Evolutionary conservation across 2,329 filamentous ascomycete genomes (phyloP).

Genomic region (Apiospora malaysiana): DNA sequence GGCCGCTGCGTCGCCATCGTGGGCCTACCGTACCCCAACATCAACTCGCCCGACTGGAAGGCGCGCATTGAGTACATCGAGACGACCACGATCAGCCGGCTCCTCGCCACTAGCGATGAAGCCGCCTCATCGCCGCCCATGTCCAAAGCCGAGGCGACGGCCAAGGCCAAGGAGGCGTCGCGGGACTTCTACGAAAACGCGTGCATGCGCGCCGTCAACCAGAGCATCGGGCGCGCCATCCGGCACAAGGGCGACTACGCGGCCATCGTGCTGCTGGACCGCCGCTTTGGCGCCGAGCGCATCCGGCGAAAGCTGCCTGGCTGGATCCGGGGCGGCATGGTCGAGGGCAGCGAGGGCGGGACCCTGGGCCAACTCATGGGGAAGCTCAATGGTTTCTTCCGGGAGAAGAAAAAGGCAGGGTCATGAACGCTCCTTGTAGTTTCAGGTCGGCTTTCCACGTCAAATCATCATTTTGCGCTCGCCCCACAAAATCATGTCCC

Average conservation of each 20-base stretch:
- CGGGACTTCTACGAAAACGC: constrained; percentile 91
- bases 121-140: constrained; percentile 21
- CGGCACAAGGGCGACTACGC: constrained; percentile 89
- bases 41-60: constrained; percentile 88
- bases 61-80: constrained; percentile 90
- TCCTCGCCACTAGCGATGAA: constrained; percentile 32
- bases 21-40: constrained; percentile 91
- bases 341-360: constrained; percentile 52
- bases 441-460: no score
- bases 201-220: constrained; percentile 96
- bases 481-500: no score
- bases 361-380: constrained; percentile 65
- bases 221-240: constrained; percentile 93
- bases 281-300: constrained; percentile 74
- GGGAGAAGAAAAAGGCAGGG: constrained; percentile 49
- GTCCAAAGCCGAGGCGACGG: constrained; percentile 40
- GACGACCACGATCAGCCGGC: constrained; percentile 52
- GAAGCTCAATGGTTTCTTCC: constrained; percentile 62
- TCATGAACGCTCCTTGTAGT: background rate
- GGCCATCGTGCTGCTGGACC: constrained; percentile 84
- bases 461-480: no score
- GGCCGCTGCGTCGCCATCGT: constrained; percentile 92
- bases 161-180: constrained; percentile 60
- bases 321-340: constrained; percentile 82
- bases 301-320: constrained; percentile 82